Percentiles rank a stretch among this genome's conserved stretches.
Conservation (phyloP, 139 green algal species). For the Chlorella sp. region DNA sequence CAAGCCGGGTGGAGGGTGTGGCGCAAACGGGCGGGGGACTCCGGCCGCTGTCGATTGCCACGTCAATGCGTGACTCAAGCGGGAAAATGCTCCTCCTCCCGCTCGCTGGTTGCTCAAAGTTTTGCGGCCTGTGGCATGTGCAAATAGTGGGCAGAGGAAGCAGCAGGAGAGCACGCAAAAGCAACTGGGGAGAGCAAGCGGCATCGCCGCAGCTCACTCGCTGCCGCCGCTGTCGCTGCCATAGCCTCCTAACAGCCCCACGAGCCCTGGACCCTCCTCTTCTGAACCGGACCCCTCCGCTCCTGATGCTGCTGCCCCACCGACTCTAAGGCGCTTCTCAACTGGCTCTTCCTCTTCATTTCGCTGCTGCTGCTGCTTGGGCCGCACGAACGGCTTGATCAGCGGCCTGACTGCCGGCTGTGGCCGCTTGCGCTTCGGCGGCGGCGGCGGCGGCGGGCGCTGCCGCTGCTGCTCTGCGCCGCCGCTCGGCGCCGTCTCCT, state of each 20-base stretch:
- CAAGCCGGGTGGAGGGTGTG: too few relatives aligned
- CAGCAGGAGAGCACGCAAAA: too few relatives aligned
- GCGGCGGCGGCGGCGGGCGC: neutral
- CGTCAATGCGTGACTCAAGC: too few relatives aligned
- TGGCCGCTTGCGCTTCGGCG: neutral
- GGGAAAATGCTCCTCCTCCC: too few relatives aligned
- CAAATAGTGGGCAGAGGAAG: too few relatives aligned
- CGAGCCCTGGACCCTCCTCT: constrained; percentile 10
- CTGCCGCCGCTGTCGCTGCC: constrained; percentile 22
- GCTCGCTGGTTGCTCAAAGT: too few relatives aligned
- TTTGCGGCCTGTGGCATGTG: too few relatives aligned
- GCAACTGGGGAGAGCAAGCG: too few relatives aligned
- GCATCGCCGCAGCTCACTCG: too few relatives aligned
- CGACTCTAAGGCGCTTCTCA: neutral
- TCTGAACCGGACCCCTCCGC: too few relatives aligned
- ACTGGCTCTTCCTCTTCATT: neutral
- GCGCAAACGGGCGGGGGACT: too few relatives aligned
- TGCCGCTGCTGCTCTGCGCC: neutral
- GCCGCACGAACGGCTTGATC: constrained; percentile 3
- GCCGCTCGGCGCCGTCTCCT: neutral
- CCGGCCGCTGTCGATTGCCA: too few relatives aligned
- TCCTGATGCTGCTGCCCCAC: neutral
- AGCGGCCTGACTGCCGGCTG: neutral
- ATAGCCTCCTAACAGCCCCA: constrained; percentile 36
- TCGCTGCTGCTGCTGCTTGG: neutral